Evolutionary conservation across 1,284 basidiomycete genomes (phyloP), one percentile per base, ranked within the genome.

Genomic region (Ceraceosorus guamensis): DNA sequence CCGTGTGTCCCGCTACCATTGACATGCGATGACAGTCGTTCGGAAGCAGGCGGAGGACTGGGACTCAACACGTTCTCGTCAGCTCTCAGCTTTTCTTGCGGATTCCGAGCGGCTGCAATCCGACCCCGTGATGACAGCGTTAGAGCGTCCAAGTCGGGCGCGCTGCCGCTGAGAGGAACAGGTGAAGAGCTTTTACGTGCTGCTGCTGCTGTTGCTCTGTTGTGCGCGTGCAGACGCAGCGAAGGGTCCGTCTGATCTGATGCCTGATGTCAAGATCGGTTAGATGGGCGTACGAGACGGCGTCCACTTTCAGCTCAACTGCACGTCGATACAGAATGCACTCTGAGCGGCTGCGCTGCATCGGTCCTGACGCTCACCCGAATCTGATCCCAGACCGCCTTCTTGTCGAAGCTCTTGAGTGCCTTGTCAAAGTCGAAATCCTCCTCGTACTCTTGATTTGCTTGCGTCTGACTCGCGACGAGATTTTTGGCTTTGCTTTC

Each of bases 371-470:
- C 24, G 24, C 24, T 24, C 24, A 53, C 52, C 30, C 52, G 44
- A 24, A 53, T 53, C 31, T 53, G 45, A 10, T 53, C 52, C 52
- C 52, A 53, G 16, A 53, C 45, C 52, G 35, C 37, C 10, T 24
- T 30, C 46, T 53, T 53, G 32, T 53, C 52, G 45, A 53, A 53
- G 5, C 31, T 46, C 30, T 35, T 34, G 32, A 53, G 46, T 5
- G 30, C 46, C 31, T 30, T 46, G 43, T 53, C 44, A 43, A 53
- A 53, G 44, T 53, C 52, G 48, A 53, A 53, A 34, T 53, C 52
- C 16, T 53, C 46, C 8, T 33, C 18, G 13, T 45, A 53, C 13
- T 41, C 39, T 11, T 41, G 24, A 24, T 24, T 24, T 24, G 24
- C 24, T 1, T 24, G 24, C 24, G 24, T 24, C 24, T 24, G 24